Conservation (phyloP, 176 grass and related monocot genomes). For the Calamus simplicifolius region DNA sequence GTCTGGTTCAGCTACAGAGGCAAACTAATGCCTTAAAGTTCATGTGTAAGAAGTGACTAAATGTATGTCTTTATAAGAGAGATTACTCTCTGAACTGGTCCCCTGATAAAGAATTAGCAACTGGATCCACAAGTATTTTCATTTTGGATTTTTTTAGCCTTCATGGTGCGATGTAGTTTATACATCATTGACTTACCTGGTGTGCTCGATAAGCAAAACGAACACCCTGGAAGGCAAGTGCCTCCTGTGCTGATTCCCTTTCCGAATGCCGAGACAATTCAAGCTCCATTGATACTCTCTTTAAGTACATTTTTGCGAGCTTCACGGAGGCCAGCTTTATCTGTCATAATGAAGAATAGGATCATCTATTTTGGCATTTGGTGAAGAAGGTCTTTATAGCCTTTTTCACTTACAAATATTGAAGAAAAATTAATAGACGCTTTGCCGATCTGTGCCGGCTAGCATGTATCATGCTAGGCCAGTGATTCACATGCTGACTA, state of each 20-base stretch:
- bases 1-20: too few relatives aligned
- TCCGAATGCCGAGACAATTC: constrained; percentile 26
- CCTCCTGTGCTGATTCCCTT: constrained; percentile 45
- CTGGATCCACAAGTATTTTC: neutral
- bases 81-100: too few relatives aligned
- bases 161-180: neutral
- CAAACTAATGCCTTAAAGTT: too few relatives aligned
- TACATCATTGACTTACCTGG: constrained; percentile 27
- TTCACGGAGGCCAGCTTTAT: constrained; percentile 72
- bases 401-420: too few relatives aligned
- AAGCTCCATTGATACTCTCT: constrained; percentile 60
- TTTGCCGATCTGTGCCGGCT: too few relatives aligned
- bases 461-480: too few relatives aligned
- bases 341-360: constrained; percentile 20
- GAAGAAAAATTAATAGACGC: too few relatives aligned
- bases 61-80: too few relatives aligned
- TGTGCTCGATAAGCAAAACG: constrained; percentile 75
- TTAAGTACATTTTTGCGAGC: constrained; percentile 74
- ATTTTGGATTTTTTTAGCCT: constrained; percentile 18
- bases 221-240: constrained; percentile 65
- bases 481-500: too few relatives aligned
- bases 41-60: too few relatives aligned
- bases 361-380: neutral
- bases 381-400: neutral
- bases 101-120: neutral